Conservation (phyloP, 108 stramenopile species). For the Nitzschia palea region DNA sequence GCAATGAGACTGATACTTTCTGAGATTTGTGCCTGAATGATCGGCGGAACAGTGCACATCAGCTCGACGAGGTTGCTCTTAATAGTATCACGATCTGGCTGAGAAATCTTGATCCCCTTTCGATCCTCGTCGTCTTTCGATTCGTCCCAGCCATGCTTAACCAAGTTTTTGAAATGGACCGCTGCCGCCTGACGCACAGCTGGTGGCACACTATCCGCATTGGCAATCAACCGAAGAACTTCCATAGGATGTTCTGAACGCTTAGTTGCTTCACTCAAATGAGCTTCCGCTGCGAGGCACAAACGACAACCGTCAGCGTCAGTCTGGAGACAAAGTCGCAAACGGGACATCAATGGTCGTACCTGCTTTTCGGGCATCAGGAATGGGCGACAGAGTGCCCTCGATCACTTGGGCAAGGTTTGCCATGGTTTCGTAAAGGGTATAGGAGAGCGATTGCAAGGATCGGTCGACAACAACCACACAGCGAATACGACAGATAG, state of each 20-base stretch:
- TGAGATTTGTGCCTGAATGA: conserved; percentile 91
- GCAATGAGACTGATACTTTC: conserved; percentile 95
- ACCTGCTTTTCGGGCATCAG: conserved; percentile 50
- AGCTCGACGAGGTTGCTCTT: conserved; percentile 94
- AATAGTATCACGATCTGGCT: conserved; percentile 81
- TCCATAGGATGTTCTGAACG: conserved; percentile 56
- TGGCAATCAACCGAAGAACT: conserved; percentile 65
- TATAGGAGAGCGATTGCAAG: too few relatives aligned
- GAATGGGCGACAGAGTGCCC: conserved; percentile 70
- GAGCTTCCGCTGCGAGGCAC: conserved; percentile 69
- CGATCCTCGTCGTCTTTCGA: conserved; percentile 60
- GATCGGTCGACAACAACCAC: too few relatives aligned
- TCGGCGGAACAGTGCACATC: conserved; percentile 90
- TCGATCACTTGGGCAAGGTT: conserved; percentile 51
- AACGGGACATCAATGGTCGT: background rate
- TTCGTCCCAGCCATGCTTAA: conserved; percentile 94
- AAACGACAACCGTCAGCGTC: background rate
- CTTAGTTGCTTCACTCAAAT: conserved; percentile 48
- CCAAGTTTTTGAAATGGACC: conserved; percentile 96
- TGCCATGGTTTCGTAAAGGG: background rate
- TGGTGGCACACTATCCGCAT: conserved; percentile 26
- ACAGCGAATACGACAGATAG: too few relatives aligned
- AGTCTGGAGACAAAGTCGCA: background rate
- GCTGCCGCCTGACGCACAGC: conserved; percentile 86
- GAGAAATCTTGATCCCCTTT: conserved; percentile 47